phyloP scores from a whole-genome alignment of 202 grass and related monocot species.

The Brachypodium distachyon region DNA sequence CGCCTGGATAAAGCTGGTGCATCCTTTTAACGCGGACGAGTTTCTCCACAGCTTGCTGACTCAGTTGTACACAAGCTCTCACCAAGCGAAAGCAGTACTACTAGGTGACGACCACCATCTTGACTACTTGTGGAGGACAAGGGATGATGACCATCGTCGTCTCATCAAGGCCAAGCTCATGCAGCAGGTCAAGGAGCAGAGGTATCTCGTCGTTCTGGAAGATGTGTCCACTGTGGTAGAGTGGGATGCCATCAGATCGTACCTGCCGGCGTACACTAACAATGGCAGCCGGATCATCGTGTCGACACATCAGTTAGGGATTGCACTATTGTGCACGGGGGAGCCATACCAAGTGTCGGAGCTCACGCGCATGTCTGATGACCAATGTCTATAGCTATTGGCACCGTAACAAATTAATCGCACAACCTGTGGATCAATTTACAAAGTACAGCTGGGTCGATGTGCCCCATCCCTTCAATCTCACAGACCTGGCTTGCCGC shows the following conservation, averaged over 20 bases:
- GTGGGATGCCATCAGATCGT: not conserved
- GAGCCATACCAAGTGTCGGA: not conserved
- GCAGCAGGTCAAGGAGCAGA: not conserved
- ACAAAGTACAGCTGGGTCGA: not conserved
- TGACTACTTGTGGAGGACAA: too few species aligned
- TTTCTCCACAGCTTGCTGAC: not conserved
- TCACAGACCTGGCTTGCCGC: not conserved
- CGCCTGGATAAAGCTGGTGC: not conserved
- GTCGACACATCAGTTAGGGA: not conserved
- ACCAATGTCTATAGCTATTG: not conserved
- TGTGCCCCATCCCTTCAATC: not conserved
- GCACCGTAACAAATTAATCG: too few species aligned
- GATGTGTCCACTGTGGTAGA: not conserved
- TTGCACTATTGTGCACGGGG: not conserved
- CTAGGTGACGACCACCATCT: not conserved
- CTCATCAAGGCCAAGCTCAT: not conserved
- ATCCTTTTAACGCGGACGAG: not conserved
- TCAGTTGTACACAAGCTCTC: not conserved
- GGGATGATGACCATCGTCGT: not conserved
- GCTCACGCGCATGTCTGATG: not conserved
- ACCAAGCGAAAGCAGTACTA: not conserved
- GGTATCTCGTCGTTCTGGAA: slow-evolving; percentile 4
- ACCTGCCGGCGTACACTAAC: not conserved
- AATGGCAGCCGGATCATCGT: not conserved
- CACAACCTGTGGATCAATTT: not conserved